Evolutionary conservation across 768 basidiomycete species (phyloP).

Genomic region (Lactarius hatsudake): DNA sequence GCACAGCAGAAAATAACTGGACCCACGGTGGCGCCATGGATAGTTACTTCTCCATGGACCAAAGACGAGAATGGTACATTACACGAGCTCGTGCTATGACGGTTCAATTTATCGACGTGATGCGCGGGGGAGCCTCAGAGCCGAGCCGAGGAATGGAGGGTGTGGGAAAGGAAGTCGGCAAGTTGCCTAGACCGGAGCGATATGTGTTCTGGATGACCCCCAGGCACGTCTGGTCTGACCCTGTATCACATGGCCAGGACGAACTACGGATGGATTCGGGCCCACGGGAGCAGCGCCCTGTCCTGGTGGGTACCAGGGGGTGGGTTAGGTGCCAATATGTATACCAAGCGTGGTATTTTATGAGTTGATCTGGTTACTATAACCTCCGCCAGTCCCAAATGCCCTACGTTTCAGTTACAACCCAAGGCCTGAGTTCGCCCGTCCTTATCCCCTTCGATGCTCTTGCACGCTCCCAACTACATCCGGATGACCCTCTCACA

Average conservation of each 20-base stretch:
- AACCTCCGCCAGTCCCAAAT: not conserved
- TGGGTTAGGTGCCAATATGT: not conserved
- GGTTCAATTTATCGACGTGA: not conserved
- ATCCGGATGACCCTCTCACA: not conserved
- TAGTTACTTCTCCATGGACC: not conserved
- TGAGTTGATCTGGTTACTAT: not conserved
- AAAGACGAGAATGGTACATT: not conserved
- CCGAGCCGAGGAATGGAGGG: too few relatives aligned
- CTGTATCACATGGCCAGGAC: not conserved
- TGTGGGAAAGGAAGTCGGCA: not conserved
- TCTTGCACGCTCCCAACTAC: not conserved
- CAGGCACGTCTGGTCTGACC: not conserved
- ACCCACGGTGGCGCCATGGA: not conserved
- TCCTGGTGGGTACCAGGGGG: not conserved
- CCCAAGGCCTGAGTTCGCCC: not conserved
- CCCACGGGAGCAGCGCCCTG: not conserved
- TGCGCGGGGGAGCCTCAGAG: too few relatives aligned
- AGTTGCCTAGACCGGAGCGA: too few relatives aligned
- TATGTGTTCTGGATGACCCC: not conserved
- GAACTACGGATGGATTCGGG: not conserved
- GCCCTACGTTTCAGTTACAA: constrained; percentile 10
- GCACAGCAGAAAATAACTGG: not conserved
- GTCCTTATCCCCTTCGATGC: not conserved
- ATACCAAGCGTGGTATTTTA: not conserved
- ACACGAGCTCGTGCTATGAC: not conserved